These are phyloP conservation scores for Sporothrix schenckii DNA, from an alignment of 2,329 filamentous ascomycete species.

Conservation along the genomic window DNA sequence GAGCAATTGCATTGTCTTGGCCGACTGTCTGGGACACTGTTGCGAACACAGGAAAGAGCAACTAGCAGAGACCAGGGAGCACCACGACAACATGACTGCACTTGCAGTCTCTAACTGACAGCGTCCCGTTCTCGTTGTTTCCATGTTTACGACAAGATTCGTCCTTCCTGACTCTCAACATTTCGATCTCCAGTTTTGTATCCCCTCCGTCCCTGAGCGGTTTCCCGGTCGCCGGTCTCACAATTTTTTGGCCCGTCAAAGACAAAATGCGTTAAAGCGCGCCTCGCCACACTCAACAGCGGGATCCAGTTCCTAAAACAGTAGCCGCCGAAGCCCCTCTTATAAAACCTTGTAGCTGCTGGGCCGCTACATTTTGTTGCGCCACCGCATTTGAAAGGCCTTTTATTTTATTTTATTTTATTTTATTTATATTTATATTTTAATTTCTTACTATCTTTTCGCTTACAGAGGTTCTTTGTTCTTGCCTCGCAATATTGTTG, in stretches of 20 bases:
- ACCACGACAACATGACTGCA: constrained; percentile 16
- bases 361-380: background rate
- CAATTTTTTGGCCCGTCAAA: background rate
- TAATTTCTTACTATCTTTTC: background rate
- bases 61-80: background rate
- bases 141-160: background rate
- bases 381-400: constrained; percentile 10
- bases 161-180: background rate
- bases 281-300: constrained; percentile 18
- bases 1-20: constrained; percentile 11
- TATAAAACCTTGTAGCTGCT: constrained; percentile 14
- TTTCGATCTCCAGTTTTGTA: background rate
- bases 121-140: background rate
- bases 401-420: background rate
- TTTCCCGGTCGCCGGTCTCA: too few relatives aligned
- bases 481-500: constrained; percentile 3
- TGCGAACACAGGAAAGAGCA: background rate
- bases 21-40: background rate
- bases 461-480: background rate
- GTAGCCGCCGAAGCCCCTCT: constrained; percentile 23
- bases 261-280: background rate
- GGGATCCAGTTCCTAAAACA: constrained; percentile 30
- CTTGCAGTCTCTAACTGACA: background rate
- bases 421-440: background rate
- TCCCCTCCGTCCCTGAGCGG: background rate